Conservation (phyloP, 306 rosid species). For the Pueraria montana region DNA sequence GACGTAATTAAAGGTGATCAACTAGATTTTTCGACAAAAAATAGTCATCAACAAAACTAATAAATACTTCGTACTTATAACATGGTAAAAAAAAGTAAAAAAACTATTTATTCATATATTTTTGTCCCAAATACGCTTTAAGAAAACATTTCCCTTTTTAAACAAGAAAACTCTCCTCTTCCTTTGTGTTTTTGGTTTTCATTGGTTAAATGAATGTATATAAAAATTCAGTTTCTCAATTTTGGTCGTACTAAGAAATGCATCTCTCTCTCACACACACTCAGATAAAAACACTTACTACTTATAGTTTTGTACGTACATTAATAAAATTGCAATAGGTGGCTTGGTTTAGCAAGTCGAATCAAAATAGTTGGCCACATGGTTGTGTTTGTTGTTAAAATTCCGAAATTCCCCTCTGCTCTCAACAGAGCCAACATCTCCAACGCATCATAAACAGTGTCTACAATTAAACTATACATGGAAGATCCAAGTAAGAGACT, state of each 20-base stretch:
- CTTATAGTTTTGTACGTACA: not conserved
- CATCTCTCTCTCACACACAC: not conserved
- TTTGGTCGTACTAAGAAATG: not conserved
- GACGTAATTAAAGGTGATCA: too few species aligned
- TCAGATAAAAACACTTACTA: not conserved
- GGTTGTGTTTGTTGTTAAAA: constrained; percentile 50
- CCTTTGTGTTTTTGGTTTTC: not conserved
- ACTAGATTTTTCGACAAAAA: too few species aligned
- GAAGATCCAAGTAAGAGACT: constrained; percentile 41
- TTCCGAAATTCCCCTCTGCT: constrained; percentile 27
- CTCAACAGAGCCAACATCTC: constrained; percentile 50
- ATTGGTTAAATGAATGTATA: not conserved
- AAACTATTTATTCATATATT: too few species aligned
- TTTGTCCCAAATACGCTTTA: not conserved
- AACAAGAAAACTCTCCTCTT: not conserved
- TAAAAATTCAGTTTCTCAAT: not conserved
- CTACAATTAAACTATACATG: constrained; percentile 20
- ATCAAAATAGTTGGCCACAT: constrained; percentile 58
- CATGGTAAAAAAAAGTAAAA: not conserved
- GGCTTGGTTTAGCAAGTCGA: constrained; percentile 23
- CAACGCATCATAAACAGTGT: constrained; percentile 46
- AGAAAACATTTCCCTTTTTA: not conserved
- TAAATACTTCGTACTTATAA: not conserved
- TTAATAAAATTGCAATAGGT: constrained; percentile 17
- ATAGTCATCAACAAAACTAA: not conserved